Evolutionary conservation across 352 stramenopile genomes (phyloP), one percentile per base, ranked within the genome.

Genomic region (Pythium biforme): DNA sequence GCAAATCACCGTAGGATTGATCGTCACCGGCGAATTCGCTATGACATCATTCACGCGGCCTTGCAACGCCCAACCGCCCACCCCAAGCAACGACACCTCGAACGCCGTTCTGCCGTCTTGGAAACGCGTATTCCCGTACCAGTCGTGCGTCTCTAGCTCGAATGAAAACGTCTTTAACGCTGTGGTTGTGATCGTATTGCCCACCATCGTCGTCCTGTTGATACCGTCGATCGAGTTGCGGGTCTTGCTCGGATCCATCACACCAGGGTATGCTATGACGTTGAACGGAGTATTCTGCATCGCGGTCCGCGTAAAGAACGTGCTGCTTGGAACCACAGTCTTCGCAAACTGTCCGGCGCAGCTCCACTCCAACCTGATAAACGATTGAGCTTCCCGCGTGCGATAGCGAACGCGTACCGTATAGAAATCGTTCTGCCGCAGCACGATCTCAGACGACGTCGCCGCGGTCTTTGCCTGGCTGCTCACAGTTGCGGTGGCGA

Each of bases 11-110:
- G 73, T 77, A 4, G 86, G 79, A 10, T 75, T 59, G 27, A 93
- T 69, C 3, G 59, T 57, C 23, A 86, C 66, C 15, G 83, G 68
- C n/a, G 62, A 45, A 10, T 59, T 63, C 0, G 63, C 37, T 3
- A 80, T 64, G 7, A 89, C 68, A 29, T 97, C 90, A 51, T 97
- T 97, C 10, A 91, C 77, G 17, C 93, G 87, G 4, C 94, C 95
- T 37, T 84, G 81, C 29, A 69, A 57, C 0, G 95, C 93, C 95
- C 94, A 98, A 11, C 88, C 92, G 15, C 67, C 74, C 11, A 69
- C 70, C 4, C 93, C 95, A 26, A 86, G 62, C 9, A 98, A 75
- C 12, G 76, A 85, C 1, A 98, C 86, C 12, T 95, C 75, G 48
- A 97, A 96, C 0, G 19, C 9, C 43, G 94, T 81, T 26, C 69